phyloP scores from a whole-genome alignment of 1,139 yeast genomes.

The Kodamaea arcana region DNA sequence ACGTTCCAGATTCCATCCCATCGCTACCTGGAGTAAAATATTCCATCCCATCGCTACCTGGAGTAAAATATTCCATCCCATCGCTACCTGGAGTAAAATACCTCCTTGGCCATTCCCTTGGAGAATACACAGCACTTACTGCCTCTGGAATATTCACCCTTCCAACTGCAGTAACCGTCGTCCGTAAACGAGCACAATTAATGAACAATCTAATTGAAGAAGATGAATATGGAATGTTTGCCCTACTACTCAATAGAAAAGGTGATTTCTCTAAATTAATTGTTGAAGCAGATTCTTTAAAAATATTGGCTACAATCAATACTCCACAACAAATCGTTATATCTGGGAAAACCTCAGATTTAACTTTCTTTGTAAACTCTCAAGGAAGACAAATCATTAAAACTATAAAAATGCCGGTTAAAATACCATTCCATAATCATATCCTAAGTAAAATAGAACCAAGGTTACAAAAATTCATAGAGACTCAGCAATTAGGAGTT shows the following conservation, averaged over 20 bases:
- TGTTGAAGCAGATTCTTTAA: constrained; percentile 15
- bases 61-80: too few species aligned
- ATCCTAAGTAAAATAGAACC: constrained; percentile 35
- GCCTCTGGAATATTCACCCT: constrained; percentile 40
- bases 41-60: too few species aligned
- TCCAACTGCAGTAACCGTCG: constrained; percentile 43
- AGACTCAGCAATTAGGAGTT: constrained; percentile 8
- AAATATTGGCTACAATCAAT: constrained; percentile 42
- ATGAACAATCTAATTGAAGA: constrained; percentile 34
- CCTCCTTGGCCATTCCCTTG: constrained; percentile 56
- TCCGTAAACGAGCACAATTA: constrained; percentile 47
- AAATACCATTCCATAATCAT: constrained; percentile 52
- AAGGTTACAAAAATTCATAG: constrained; percentile 19
- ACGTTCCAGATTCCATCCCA: too few species aligned
- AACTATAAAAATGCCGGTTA: constrained; percentile 38
- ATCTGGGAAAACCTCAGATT: constrained; percentile 32
- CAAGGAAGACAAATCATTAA: constrained; percentile 17
- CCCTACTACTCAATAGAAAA: constrained; percentile 25
- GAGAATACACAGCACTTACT: constrained; percentile 51
- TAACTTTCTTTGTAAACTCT: constrained; percentile 17
- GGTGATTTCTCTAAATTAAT: constrained; percentile 17
- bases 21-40: too few species aligned
- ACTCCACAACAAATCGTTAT: constrained; percentile 40
- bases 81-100: too few species aligned
- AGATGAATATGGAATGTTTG: constrained; percentile 35